Conservation (phyloP, 805 yeast species). For the Candida krabiensis region DNA sequence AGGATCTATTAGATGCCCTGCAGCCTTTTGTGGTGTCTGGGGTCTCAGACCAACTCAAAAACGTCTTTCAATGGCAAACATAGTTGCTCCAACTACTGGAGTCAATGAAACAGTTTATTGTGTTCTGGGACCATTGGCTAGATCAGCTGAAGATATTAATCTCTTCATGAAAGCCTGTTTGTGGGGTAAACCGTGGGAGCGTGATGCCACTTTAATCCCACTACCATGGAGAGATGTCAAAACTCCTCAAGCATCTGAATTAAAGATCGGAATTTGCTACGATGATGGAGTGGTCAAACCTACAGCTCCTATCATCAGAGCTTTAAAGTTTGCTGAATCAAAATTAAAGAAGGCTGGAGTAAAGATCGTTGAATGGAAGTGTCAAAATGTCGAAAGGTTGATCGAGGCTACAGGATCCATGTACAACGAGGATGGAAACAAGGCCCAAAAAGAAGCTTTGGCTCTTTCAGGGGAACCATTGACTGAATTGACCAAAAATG, state of each 20-base stretch:
- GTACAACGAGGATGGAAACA: constrained; percentile 64
- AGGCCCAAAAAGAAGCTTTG: constrained; percentile 46
- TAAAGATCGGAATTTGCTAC: constrained; percentile 48
- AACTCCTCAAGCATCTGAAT: constrained; percentile 32
- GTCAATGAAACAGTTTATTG: constrained; percentile 47
- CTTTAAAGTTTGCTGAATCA: constrained; percentile 47
- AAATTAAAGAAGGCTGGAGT: constrained; percentile 57
- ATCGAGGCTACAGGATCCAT: constrained; percentile 50
- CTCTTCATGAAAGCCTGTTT: constrained; percentile 47
- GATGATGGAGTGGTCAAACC: constrained; percentile 52
- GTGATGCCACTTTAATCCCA: constrained; percentile 48
- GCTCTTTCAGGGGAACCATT: constrained; percentile 67
- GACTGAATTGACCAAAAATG: constrained; percentile 51
- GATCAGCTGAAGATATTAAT: constrained; percentile 48
- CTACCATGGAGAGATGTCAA: constrained; percentile 49
- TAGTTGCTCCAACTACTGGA: constrained; percentile 39
- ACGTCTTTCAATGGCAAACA: constrained; percentile 43
- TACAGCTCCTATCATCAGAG: constrained; percentile 45
- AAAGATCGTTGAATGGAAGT: constrained; percentile 50
- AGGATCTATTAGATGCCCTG: constrained; percentile 56
- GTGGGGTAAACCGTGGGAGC: constrained; percentile 54
- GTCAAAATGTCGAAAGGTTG: constrained; percentile 54
- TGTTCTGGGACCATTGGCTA: constrained; percentile 49
- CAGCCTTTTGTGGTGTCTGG: constrained; percentile 52
- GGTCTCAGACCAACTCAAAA: constrained; percentile 50